Evolutionary conservation across 495 filamentous ascomycete species (phyloP), one percentile per base, ranked within the genome.

Genomic region (Aspergillus ellipticus): DNA sequence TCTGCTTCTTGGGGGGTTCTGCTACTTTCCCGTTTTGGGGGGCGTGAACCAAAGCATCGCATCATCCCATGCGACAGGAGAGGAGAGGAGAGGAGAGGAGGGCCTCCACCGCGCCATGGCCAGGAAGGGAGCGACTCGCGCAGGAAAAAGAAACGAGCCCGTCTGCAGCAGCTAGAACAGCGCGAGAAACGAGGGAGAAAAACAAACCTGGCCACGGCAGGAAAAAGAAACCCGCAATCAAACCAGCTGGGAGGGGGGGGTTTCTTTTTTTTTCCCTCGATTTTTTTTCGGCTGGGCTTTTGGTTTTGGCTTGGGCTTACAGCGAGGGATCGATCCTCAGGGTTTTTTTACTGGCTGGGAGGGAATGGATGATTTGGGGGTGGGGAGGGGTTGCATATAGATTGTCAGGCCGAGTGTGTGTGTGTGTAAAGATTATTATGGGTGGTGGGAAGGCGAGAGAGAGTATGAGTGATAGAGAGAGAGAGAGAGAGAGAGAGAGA

Each of bases 191-290:
- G 24, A 46, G 29, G 19, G 41, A 43, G 42, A 43, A 53, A 53
- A 53, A 43, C 28, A 53, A 53, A 53, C n/a, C 22, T 5, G n/a
- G 35, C 35, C 35, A 51, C 17, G 42, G 42, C 29, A 39, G 46
- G 26, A 42, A 48, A 52, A 53, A 51, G 51, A 51, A 51, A 51
- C 37, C 42, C 20, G 13, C 24, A 22, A 29, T 48, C 45, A 47
- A 48, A 16, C 45, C 22, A 48, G 22, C 21, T 28, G 28, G 22
- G 7, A 17, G 22, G 8, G 15, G 17, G 8, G 3, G 39, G 22
- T 53, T 31, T 37, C 29, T 53, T 53, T 45, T 22, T 54, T 54
- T 54, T 53, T 54, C 39, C 39, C 39, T 45, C n/a, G n/a, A n/a
- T 29, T 54, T 45, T 22, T 54, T n/a, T 24, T 15, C 24, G 35